phyloP scores from a whole-genome alignment of 805 yeast species.

The Candida dajiaensis region DNA sequence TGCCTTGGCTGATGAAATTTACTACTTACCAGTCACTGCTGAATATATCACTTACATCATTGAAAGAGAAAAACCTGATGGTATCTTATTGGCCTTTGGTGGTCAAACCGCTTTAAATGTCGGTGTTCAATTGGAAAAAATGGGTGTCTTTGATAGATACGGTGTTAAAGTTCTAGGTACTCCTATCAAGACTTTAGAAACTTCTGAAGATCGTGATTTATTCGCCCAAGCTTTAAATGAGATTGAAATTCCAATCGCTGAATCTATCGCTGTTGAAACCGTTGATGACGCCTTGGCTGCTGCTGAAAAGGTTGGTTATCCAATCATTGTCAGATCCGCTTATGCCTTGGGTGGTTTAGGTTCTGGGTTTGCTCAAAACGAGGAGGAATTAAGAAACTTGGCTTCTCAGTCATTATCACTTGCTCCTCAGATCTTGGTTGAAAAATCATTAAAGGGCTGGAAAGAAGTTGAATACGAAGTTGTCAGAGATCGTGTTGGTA shows the following conservation, averaged over 20 bases:
- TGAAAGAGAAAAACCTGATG: constrained; percentile 95
- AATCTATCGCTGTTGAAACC: constrained; percentile 90
- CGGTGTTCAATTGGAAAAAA: constrained; percentile 89
- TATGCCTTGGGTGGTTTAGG: constrained; percentile 97
- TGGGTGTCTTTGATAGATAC: constrained; percentile 89
- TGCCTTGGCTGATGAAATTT: constrained; percentile 90
- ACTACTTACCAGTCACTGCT: constrained; percentile 93
- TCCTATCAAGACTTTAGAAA: constrained; percentile 91
- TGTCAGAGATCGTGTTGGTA: constrained; percentile 91
- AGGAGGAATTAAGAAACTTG: constrained; percentile 75
- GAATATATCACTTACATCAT: constrained; percentile 94
- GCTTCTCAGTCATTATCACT: constrained; percentile 85
- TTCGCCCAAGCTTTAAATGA: constrained; percentile 94
- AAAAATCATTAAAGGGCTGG: constrained; percentile 97
- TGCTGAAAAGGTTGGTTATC: constrained; percentile 84
- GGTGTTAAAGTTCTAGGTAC: constrained; percentile 96
- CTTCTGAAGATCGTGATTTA: constrained; percentile 96
- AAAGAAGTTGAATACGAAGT: constrained; percentile 98
- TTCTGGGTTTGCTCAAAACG: constrained; percentile 90
- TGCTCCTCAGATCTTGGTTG: constrained; percentile 94
- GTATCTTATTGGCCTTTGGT: constrained; percentile 92
- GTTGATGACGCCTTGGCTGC: constrained; percentile 93
- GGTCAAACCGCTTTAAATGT: constrained; percentile 98
- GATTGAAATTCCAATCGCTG: constrained; percentile 94
- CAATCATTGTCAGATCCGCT: constrained; percentile 96